A percentile compares a stretch with the other conserved stretches of the same genome.
Conservation (phyloP, 768 basidiomycete species). For the Mycena sanguinolenta region DNA sequence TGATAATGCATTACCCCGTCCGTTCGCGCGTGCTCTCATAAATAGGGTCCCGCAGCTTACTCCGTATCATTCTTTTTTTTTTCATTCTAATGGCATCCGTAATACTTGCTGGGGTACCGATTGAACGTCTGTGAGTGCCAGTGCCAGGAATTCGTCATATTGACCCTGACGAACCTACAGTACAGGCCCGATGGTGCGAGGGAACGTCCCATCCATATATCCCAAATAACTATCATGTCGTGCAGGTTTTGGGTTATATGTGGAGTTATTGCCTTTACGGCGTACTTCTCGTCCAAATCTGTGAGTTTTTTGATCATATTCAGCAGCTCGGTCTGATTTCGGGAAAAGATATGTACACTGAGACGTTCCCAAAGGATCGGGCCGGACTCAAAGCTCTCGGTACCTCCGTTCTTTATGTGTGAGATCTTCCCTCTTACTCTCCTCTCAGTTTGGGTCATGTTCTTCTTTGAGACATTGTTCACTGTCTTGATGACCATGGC, state of each 20-base stretch:
- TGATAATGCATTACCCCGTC: too few relatives aligned
- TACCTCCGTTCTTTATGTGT: neutral
- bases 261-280: conserved; percentile 22
- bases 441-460: conserved; percentile 28
- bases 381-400: conserved; percentile 22
- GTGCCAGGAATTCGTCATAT: neutral
- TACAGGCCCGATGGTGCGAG: neutral
- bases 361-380: conserved; percentile 25
- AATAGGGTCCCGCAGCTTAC: too few relatives aligned
- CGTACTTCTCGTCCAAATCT: conserved; percentile 25
- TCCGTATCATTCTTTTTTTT: too few relatives aligned
- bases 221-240: neutral
- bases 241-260: conserved; percentile 17
- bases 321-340: neutral
- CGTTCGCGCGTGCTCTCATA: too few relatives aligned
- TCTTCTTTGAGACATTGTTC: conserved; percentile 30
- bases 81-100: too few relatives aligned
- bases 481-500: conserved; percentile 34
- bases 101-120: neutral
- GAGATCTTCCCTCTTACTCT: neutral
- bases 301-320: neutral
- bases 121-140: neutral
- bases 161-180: neutral
- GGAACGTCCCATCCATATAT: too few relatives aligned
- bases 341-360: conserved; percentile 30